Percentiles rank a stretch among this genome's conserved stretches.
Conservation (phyloP, 129 eudicot species). For the Flaveria bidentis region DNA sequence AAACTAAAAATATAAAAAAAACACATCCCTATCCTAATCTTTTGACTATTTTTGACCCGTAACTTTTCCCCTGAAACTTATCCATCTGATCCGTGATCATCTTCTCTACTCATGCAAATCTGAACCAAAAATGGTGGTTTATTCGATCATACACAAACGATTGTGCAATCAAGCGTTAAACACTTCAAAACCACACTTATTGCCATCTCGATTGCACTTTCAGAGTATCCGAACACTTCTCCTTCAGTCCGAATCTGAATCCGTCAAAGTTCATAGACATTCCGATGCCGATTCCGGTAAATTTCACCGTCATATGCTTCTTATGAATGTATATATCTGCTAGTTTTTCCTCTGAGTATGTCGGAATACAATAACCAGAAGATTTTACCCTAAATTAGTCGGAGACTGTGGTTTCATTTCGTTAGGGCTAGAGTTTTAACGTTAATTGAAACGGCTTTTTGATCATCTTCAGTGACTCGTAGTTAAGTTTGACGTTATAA, state of each 20-base stretch:
- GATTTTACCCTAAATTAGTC: conserved; percentile 4
- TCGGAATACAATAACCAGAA: background rate
- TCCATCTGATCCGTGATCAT: conserved; percentile 4
- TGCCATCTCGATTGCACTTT: conserved; percentile 38
- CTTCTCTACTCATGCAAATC: background rate
- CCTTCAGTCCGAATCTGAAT: conserved; percentile 64
- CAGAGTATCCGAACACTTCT: conserved; percentile 56
- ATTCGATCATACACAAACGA: conserved; percentile 41
- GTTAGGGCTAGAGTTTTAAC: conserved; percentile 12
- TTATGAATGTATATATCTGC: background rate
- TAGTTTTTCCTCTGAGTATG: background rate
- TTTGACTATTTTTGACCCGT: conserved; percentile 18
- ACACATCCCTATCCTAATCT: background rate
- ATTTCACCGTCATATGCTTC: background rate
- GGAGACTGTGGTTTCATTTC: background rate
- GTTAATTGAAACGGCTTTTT: background rate
- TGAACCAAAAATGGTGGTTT: conserved; percentile 42
- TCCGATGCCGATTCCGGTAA: conserved; percentile 79
- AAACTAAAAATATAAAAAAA: too few species aligned
- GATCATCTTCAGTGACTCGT: background rate
- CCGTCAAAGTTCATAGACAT: conserved; percentile 58
- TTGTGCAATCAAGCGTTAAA: conserved; percentile 28
- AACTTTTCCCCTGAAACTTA: conserved; percentile 17
- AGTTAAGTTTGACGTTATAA: background rate
- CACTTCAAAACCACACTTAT: conserved; percentile 29